Evolutionary conservation across 2,329 filamentous ascomycete genomes (phyloP).

Genomic region (Septoria linicola): DNA sequence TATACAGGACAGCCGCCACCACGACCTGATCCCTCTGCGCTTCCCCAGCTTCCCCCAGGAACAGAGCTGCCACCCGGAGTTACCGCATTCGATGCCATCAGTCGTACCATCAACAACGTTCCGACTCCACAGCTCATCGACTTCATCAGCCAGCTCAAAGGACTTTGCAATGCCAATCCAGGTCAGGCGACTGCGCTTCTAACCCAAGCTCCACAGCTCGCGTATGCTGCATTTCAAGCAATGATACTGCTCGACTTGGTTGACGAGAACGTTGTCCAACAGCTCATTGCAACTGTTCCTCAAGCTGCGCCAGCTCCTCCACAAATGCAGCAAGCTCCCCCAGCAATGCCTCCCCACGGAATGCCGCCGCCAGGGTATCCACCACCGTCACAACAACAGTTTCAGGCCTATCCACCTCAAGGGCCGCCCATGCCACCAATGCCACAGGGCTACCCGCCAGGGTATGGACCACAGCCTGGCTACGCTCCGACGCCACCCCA

Average conservation of each 20-base stretch:
- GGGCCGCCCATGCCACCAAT: conserved; percentile 17
- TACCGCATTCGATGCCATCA: conserved; percentile 86
- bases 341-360: conserved; percentile 27
- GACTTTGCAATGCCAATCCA: conserved; percentile 77
- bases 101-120: conserved; percentile 80
- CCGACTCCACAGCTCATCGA: conserved; percentile 88
- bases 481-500: conserved; percentile 47
- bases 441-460: conserved; percentile 21
- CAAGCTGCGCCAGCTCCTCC: conserved; percentile 34
- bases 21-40: conserved; percentile 49
- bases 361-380: conserved; percentile 17
- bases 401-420: conserved; percentile 9
- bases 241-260: conserved; percentile 90
- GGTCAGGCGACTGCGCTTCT: conserved; percentile 82
- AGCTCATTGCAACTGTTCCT: conserved; percentile 59
- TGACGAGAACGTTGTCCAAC: conserved; percentile 76
- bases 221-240: conserved; percentile 93
- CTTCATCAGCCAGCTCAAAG: conserved; percentile 92
- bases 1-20: conserved; percentile 3
- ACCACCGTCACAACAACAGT: conserved; percentile 13
- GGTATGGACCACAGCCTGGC: conserved; percentile 41
- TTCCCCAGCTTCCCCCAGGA: conserved; percentile 81
- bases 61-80: conserved; percentile 80
- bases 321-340: conserved; percentile 22
- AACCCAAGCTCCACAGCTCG: conserved; percentile 83